These are phyloP conservation scores for Candida glucosophila DNA, from an alignment of 1,139 yeast genomes.

Conservation along the genomic window DNA sequence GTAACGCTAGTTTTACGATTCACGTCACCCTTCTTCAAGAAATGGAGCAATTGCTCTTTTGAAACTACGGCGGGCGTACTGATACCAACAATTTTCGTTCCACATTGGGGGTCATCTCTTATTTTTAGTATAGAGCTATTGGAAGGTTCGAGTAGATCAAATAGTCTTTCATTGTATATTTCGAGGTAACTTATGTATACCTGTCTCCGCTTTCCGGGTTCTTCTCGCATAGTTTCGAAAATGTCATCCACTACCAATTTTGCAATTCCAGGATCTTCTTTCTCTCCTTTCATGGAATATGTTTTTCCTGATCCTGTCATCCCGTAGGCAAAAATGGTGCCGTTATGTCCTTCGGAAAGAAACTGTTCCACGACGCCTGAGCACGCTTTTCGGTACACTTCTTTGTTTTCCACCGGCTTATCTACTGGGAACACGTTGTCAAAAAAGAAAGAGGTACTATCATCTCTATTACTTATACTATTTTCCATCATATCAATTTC, in stretches of 20 bases:
- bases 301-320: constrained; percentile 98
- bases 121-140: constrained; percentile 49
- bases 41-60: constrained; percentile 51
- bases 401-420: constrained; percentile 35
- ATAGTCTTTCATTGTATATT: constrained; percentile 80
- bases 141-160: constrained; percentile 50
- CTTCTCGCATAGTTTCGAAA: constrained; percentile 39
- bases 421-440: constrained; percentile 67
- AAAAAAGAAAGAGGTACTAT: constrained; percentile 51
- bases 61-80: constrained; percentile 48
- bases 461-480: constrained; percentile 40
- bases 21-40: constrained; percentile 62
- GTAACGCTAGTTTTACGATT: constrained; percentile 81
- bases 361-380: constrained; percentile 56
- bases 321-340: constrained; percentile 88
- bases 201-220: constrained; percentile 19
- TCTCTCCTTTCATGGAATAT: constrained; percentile 76
- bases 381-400: constrained; percentile 57
- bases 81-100: constrained; percentile 73
- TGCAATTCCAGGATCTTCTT: constrained; percentile 66
- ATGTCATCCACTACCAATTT: constrained; percentile 65
- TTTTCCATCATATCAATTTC: constrained; percentile 26
- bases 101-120: constrained; percentile 66
- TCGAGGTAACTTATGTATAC: constrained; percentile 71
- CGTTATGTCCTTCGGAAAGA: constrained; percentile 61